A percentile compares a stretch with the other conserved stretches of the same genome.
Evolutionary conservation across 805 yeast species (phyloP).

Genomic region (Candida pseudoglaebosa): DNA sequence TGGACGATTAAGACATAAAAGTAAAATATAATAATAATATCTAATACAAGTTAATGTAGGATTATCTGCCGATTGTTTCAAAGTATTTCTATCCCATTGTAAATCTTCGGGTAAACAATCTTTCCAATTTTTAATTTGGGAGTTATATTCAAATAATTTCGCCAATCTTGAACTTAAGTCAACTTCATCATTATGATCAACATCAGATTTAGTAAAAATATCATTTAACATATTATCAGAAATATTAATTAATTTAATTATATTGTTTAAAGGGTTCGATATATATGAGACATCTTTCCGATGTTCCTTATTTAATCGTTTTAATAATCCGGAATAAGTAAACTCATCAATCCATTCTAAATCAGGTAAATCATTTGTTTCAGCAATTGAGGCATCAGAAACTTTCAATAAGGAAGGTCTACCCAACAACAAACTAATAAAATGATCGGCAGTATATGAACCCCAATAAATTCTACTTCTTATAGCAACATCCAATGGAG

Average conservation of each 20-base stretch:
- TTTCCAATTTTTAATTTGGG: constrained; percentile 51
- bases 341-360: constrained; percentile 61
- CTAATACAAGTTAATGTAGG: constrained; percentile 52
- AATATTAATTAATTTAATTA: constrained; percentile 40
- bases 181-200: constrained; percentile 32
- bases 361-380: constrained; percentile 56
- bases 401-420: constrained; percentile 53
- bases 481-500: constrained; percentile 51
- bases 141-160: constrained; percentile 44
- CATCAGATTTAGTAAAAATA: constrained; percentile 36
- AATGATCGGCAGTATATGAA: constrained; percentile 59
- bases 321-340: constrained; percentile 28
- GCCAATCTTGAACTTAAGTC: constrained; percentile 36
- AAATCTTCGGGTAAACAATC: constrained; percentile 44
- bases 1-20: constrained; percentile 58
- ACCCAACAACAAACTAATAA: constrained; percentile 56
- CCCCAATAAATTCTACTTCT: constrained; percentile 67
- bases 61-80: constrained; percentile 43
- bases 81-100: constrained; percentile 43
- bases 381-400: constrained; percentile 58
- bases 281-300: constrained; percentile 24
- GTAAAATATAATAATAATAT: constrained; percentile 55
- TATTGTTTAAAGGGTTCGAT: constrained; percentile 40
- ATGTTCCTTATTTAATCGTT: constrained; percentile 14
- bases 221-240: constrained; percentile 44